phyloP scores from a whole-genome alignment of 192 early-diverging fungal genomes.

The Oehlia diaphana region DNA sequence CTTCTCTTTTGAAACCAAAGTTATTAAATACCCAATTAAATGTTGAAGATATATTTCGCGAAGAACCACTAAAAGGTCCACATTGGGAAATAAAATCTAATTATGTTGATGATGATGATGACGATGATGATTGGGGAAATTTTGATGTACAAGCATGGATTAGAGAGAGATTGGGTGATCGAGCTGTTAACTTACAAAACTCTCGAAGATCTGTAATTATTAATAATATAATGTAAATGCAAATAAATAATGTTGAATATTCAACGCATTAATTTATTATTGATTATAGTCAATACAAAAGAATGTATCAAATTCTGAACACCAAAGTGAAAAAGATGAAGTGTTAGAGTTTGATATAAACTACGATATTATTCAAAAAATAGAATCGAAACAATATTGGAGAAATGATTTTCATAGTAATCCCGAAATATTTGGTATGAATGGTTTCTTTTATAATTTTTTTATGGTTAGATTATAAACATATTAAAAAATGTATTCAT shows the following conservation, averaged over 20 bases:
- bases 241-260: not conserved
- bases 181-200: not conserved
- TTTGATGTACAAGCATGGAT: conserved; percentile 25
- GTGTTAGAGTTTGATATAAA: conserved; percentile 14
- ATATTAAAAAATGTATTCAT: not conserved
- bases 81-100: conserved; percentile 34
- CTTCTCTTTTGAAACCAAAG: not conserved
- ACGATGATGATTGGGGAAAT: conserved; percentile 32
- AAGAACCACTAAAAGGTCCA: conserved; percentile 38
- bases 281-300: not conserved
- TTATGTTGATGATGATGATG: conserved; percentile 20
- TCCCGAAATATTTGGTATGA: not conserved
- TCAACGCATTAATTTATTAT: not conserved
- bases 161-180: conserved; percentile 9
- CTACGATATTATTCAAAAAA: conserved; percentile 18
- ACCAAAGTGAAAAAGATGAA: not conserved
- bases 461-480: not conserved
- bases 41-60: conserved; percentile 27
- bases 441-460: not conserved
- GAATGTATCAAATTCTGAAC: not conserved
- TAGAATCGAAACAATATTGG: conserved; percentile 34
- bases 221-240: not conserved
- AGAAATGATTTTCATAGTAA: conserved; percentile 1
- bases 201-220: not conserved
- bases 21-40: not conserved